These are phyloP conservation scores for Irpex sp. DNA, from an alignment of 1,284 basidiomycete genomes.

Conservation along the genomic window DNA sequence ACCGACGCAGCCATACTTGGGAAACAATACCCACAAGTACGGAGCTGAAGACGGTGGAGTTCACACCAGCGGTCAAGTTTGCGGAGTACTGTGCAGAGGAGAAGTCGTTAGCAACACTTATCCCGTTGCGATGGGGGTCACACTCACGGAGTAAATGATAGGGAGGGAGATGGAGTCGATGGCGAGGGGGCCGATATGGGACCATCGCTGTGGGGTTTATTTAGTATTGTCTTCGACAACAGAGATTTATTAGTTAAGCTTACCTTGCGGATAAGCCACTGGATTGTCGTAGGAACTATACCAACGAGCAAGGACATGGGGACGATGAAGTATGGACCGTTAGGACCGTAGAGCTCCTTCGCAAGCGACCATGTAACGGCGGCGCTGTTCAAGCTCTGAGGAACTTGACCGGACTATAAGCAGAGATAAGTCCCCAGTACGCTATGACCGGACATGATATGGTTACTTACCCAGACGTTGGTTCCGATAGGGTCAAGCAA, in stretches of 20 bases:
- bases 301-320: slow-evolving; percentile 52
- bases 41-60: slow-evolving; percentile 44
- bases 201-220: slow-evolving; percentile 36
- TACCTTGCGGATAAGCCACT: slow-evolving; percentile 51
- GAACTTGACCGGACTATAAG: slow-evolving; percentile 20
- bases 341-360: slow-evolving; percentile 49
- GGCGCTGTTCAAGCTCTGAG: slow-evolving; percentile 44
- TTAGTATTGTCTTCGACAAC: too few relatives aligned
- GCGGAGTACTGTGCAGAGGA: slow-evolving; percentile 35
- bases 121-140: not conserved
- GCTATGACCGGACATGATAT: not conserved
- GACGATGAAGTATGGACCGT: slow-evolving; percentile 51
- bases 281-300: slow-evolving; percentile 44
- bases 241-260: not conserved
- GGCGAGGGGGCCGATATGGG: slow-evolving; percentile 43
- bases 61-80: slow-evolving; percentile 45
- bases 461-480: slow-evolving; percentile 50
- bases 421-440: not conserved
- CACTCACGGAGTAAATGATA: slow-evolving; percentile 46
- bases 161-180: slow-evolving; percentile 49
- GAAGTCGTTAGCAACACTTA: slow-evolving; percentile 2
- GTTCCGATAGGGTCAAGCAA: slow-evolving; percentile 50
- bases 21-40: slow-evolving; percentile 55
- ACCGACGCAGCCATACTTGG: slow-evolving; percentile 54
- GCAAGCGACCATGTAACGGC: slow-evolving; percentile 67